A percentile compares a stretch with the other conserved stretches of the same genome.
phyloP scores from a whole-genome alignment of 257 asterid genomes.

The Salvia hispanica region DNA sequence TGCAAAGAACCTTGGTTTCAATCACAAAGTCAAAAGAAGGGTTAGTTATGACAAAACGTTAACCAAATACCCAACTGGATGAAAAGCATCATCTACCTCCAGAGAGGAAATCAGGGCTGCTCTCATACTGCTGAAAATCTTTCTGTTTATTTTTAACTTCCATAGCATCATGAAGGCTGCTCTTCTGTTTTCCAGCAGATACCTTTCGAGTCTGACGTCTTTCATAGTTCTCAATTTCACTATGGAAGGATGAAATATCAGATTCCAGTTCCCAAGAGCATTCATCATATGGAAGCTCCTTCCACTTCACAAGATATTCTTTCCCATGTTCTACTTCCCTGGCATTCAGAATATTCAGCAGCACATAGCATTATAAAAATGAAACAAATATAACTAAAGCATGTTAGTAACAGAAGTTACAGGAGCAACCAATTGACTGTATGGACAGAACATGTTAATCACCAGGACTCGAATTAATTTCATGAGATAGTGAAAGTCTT shows the following conservation, averaged over 20 bases:
- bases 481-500: not conserved
- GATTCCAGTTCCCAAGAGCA: slow-evolving; percentile 93
- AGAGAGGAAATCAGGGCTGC: slow-evolving; percentile 84
- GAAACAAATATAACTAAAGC: not conserved
- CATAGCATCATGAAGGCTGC: slow-evolving; percentile 49
- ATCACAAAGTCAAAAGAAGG: slow-evolving; percentile 30
- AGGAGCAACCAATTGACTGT: slow-evolving; percentile 21
- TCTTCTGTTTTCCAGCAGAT: slow-evolving; percentile 60
- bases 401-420: slow-evolving; percentile 3
- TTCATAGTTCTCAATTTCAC: slow-evolving; percentile 74
- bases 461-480: slow-evolving; percentile 13
- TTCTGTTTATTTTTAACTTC: slow-evolving; percentile 72
- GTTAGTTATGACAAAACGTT: slow-evolving; percentile 25
- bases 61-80: slow-evolving; percentile 24
- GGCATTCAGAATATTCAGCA: slow-evolving; percentile 30
- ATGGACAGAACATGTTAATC: slow-evolving; percentile 22
- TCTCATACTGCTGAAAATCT: slow-evolving; percentile 88
- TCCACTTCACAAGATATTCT: slow-evolving; percentile 97
- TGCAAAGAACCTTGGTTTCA: slow-evolving; percentile 77
- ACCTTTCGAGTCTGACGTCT: slow-evolving; percentile 61
- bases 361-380: slow-evolving; percentile 22
- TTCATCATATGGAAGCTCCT: slow-evolving; percentile 95
- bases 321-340: slow-evolving; percentile 73
- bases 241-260: slow-evolving; percentile 72
- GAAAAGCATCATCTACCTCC: slow-evolving; percentile 61